These are phyloP conservation scores for Amanita phalloides DNA, from an alignment of 768 basidiomycete genomes.

Conservation along the genomic window DNA sequence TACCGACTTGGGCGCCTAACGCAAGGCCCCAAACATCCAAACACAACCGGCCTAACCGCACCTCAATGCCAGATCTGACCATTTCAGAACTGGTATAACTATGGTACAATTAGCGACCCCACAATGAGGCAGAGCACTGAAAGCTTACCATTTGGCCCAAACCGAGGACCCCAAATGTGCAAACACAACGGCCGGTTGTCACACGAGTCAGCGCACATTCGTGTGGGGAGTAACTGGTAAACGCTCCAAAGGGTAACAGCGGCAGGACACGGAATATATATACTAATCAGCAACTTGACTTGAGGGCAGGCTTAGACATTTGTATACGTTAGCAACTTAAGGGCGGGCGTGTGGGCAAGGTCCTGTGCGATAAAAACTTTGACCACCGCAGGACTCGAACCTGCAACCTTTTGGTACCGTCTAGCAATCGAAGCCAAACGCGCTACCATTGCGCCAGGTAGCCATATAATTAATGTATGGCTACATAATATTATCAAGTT, in stretches of 20 bases:
- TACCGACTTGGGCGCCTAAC: neutral
- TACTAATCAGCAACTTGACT: neutral
- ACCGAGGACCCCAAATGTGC: neutral
- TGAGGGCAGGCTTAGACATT: neutral
- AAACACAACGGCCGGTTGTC: neutral
- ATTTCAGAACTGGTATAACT: too few relatives aligned
- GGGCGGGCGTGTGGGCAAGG: neutral
- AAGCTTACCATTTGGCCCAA: neutral
- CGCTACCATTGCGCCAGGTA: conserved; percentile 93
- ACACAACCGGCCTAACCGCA: neutral
- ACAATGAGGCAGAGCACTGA: neutral
- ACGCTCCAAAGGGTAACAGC: neutral
- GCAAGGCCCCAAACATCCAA: neutral
- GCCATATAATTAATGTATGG: conserved; percentile 18
- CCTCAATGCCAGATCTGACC: too few relatives aligned
- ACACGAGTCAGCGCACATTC: neutral
- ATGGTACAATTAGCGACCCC: neutral
- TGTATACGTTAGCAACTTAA: neutral
- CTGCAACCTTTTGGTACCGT: conserved; percentile 88
- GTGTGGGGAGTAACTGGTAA: neutral
- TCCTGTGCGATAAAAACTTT: conserved; percentile 16
- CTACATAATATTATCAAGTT: too few relatives aligned
- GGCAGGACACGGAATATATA: neutral
- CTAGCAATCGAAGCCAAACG: conserved; percentile 84
- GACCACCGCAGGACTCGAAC: conserved; percentile 95